Conservation (phyloP, 192 early-diverging fungal genomes). For the Obelidium mucronatum region DNA sequence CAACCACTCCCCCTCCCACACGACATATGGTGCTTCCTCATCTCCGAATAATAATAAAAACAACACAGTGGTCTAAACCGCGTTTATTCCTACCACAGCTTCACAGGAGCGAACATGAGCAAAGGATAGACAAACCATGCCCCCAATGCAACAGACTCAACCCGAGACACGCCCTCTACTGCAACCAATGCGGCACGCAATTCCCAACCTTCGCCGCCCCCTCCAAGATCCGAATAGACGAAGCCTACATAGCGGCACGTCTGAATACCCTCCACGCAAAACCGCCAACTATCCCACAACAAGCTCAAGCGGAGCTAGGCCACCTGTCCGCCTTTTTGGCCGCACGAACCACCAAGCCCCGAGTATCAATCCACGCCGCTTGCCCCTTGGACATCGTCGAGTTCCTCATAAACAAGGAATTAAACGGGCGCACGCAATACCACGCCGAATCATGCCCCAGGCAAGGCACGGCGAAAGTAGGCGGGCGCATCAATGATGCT, state of each 20-base stretch:
- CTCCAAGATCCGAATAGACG: not conserved
- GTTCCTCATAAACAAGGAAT: not conserved
- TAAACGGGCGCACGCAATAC: not conserved
- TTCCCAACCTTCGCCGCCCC: not conserved
- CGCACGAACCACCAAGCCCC: not conserved
- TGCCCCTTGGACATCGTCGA: not conserved
- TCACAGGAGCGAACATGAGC: too few relatives aligned
- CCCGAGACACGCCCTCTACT: not conserved
- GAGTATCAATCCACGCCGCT: not conserved
- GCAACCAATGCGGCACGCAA: not conserved
- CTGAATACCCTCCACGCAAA: not conserved
- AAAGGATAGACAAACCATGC: not conserved
- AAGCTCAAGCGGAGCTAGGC: not conserved
- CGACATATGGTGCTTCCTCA: constrained; percentile 3
- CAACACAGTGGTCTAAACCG: not conserved
- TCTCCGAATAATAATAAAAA: not conserved
- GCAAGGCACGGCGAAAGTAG: not conserved
- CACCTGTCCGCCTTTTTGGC: not conserved
- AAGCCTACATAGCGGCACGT: not conserved
- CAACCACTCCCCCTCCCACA: not conserved
- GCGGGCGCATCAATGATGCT: not conserved
- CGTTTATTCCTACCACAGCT: not conserved
- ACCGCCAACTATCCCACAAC: not conserved
- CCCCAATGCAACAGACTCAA: not conserved
- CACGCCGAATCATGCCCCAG: not conserved